phyloP scores from a whole-genome alignment of 148 eudicot species.

The Arctostaphylos glauca region DNA sequence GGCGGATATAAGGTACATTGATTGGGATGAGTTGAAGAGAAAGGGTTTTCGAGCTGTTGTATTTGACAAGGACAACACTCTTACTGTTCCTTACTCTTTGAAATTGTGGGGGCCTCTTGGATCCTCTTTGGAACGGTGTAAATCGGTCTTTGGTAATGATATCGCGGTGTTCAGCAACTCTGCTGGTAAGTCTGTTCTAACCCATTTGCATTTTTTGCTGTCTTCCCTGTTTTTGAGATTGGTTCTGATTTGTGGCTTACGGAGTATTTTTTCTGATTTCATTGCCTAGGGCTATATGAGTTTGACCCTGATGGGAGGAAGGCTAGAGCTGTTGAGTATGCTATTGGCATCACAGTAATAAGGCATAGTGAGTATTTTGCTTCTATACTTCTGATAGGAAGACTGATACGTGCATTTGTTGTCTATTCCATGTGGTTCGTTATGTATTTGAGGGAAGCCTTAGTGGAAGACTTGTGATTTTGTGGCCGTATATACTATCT shows the following conservation, averaged over 20 bases:
- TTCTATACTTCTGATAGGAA: neutral
- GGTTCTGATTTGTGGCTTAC: neutral
- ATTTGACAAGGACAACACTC: constrained; percentile 87
- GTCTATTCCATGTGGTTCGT: neutral
- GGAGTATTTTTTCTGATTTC: constrained; percentile 4
- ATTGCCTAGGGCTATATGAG: constrained; percentile 52
- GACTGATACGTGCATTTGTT: neutral
- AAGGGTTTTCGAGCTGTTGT: constrained; percentile 82
- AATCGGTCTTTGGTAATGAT: constrained; percentile 65
- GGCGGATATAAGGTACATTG: constrained; percentile 60
- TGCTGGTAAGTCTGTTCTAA: constrained; percentile 46
- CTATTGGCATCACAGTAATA: constrained; percentile 68
- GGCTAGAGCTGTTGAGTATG: constrained; percentile 59
- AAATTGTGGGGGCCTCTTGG: constrained; percentile 52
- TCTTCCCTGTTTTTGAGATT: constrained; percentile 3
- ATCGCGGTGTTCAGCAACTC: constrained; percentile 89
- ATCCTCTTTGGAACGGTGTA: constrained; percentile 51
- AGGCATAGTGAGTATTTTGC: constrained; percentile 49
- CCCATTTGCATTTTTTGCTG: neutral
- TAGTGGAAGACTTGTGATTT: too few relatives aligned
- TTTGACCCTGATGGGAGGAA: constrained; percentile 74
- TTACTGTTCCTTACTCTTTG: constrained; percentile 68
- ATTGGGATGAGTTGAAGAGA: constrained; percentile 66
- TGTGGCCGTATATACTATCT: neutral
- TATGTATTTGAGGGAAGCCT: neutral